A percentile compares a stretch with the other conserved stretches of the same genome.
Evolutionary conservation across 2,329 filamentous ascomycete species (phyloP).

Genomic region (Simplicillium aogashimaense): DNA sequence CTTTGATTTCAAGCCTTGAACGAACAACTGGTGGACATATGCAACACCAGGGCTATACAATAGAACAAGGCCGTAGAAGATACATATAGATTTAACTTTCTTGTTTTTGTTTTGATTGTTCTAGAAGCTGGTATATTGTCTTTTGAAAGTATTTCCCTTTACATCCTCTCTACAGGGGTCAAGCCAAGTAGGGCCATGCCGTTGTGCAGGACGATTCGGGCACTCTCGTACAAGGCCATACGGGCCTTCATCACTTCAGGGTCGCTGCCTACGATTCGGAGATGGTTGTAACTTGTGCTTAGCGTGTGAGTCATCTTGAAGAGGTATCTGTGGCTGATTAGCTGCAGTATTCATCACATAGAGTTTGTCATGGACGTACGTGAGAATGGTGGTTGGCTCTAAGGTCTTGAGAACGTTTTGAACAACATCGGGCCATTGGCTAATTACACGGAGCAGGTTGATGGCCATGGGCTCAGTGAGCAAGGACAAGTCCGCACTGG

Average conservation of each 20-base stretch:
- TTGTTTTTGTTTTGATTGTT: conserved; percentile 4
- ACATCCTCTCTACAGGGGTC: conserved; percentile 53
- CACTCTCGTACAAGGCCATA: conserved; percentile 68
- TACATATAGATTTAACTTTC: not conserved
- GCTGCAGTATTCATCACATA: too few relatives aligned
- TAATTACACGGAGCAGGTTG: conserved; percentile 65
- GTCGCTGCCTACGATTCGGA: conserved; percentile 75
- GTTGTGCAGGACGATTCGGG: conserved; percentile 67
- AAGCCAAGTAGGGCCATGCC: conserved; percentile 76
- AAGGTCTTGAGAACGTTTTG: conserved; percentile 76
- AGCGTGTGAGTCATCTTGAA: conserved; percentile 81
- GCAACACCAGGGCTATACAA: conserved; percentile 6
- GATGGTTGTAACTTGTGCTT: conserved; percentile 71
- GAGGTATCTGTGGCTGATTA: conserved; percentile 44
- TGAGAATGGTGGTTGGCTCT: conserved; percentile 51
- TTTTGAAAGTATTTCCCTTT: conserved; percentile 16
- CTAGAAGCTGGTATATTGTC: not conserved
- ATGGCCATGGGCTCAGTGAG: conserved; percentile 63
- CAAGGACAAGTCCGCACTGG: conserved; percentile 54
- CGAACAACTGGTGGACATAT: conserved; percentile 13
- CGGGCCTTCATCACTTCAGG: conserved; percentile 54
- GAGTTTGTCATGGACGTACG: conserved; percentile 10
- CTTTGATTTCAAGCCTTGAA: conserved; percentile 20
- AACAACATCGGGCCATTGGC: conserved; percentile 78
- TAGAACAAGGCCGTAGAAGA: not conserved